Evolutionary conservation across 176 grass and related monocot species (phyloP).

Genomic region (Ensete ventricosum): DNA sequence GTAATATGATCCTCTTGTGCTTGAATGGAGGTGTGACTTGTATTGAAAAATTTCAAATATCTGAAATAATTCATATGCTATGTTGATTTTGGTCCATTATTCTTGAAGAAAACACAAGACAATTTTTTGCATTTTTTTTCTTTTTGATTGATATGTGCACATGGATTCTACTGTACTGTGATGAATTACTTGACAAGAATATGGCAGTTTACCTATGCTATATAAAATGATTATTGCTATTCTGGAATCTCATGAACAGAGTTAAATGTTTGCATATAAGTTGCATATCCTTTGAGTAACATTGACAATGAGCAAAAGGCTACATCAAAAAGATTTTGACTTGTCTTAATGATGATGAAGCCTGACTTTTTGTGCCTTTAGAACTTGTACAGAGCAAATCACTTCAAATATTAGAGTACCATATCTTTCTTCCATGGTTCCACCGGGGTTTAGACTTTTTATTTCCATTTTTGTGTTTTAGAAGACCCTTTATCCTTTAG

Average conservation of each 20-base stretch:
- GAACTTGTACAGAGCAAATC: too few relatives aligned
- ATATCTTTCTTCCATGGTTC: too few relatives aligned
- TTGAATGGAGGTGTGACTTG: not conserved
- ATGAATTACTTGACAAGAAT: not conserved
- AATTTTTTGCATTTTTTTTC: not conserved
- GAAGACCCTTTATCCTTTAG: not conserved
- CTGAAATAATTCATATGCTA: not conserved
- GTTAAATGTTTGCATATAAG: too few relatives aligned
- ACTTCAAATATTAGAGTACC: too few relatives aligned
- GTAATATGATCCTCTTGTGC: conserved; percentile 21
- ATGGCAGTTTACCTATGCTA: not conserved
- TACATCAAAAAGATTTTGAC: too few relatives aligned
- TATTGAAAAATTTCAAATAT: not conserved
- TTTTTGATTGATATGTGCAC: not conserved
- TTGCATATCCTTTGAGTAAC: too few relatives aligned
- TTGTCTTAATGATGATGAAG: too few relatives aligned
- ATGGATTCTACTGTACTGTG: not conserved
- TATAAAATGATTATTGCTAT: not conserved
- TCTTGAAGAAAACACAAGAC: not conserved
- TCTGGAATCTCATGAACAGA: too few relatives aligned
- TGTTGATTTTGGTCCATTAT: not conserved
- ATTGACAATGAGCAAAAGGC: too few relatives aligned
- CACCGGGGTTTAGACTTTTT: too few relatives aligned
- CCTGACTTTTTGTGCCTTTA: too few relatives aligned
- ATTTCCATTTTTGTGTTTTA: too few relatives aligned